Evolutionary conservation across 768 basidiomycete genomes (phyloP), one percentile per base, ranked within the genome.

Genomic region (Kwoniella sp.): DNA sequence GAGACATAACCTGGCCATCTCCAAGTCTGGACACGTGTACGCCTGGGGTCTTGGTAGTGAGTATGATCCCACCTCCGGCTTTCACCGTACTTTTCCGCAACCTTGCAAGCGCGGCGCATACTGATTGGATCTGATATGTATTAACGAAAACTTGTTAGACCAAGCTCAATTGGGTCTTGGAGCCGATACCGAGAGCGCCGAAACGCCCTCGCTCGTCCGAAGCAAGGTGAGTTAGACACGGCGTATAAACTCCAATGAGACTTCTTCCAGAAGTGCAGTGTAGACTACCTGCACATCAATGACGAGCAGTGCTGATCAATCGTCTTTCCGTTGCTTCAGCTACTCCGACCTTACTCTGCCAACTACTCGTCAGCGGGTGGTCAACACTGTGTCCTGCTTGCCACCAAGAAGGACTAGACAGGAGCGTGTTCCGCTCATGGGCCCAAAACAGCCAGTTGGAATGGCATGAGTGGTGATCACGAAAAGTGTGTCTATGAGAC

Each of bases 21-120:
- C 79, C 15, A 67, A 70, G 15, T 77, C 78, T 12, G 83, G 83
- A 0, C 73, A 79, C 58, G 81, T 82, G 15, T 84, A 83, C 66
- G 67, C 79, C 1, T 84, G 83, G 82, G 83, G 83, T 31, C 71
- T 80, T 57, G 82, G 82, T 17, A 70, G 81, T 82, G 63, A 75
- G 81, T 77, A 25, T 20, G 38, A 9, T 9, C 9, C 38, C 11
- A 41, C 38, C 38, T 20, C 20, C 38, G 38, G 15, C 50, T 55
- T n/a, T 51, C 41, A 37, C 4, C 28, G 17, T 20, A 17, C 52
- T 11, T 28, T 4, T 4, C 41, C n/a, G 12, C 26, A 51, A 28
- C 45, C 13, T 4, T n/a, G n/a, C n/a, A n/a, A n/a, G n/a, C n/a
- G n/a, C n/a, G n/a, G n/a, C n/a, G n/a, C n/a, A n/a, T n/a, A n/a